These are phyloP conservation scores for Trichoderma koningiopsis DNA, from an alignment of 2,329 filamentous ascomycete genomes.

Conservation along the genomic window DNA sequence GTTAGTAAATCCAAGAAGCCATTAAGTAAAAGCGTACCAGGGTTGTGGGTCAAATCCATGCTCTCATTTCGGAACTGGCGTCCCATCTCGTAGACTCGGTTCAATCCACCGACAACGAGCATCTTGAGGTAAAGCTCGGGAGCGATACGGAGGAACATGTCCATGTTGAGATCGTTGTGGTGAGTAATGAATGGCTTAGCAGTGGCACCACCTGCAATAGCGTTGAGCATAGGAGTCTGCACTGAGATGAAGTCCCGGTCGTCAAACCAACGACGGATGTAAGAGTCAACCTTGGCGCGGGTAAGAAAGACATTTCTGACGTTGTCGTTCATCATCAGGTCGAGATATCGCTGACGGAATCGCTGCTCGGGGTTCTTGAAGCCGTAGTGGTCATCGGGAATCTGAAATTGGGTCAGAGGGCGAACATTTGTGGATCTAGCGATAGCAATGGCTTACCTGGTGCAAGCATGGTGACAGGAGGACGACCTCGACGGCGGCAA, in stretches of 20 bases:
- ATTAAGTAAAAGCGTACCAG: slow-evolving; percentile 32
- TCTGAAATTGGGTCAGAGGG: slow-evolving; percentile 29
- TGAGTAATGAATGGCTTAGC: slow-evolving; percentile 91
- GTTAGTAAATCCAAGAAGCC: not conserved
- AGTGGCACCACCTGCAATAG: slow-evolving; percentile 92
- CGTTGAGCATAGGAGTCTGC: slow-evolving; percentile 96
- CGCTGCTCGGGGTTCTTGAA: slow-evolving; percentile 95
- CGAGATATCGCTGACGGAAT: slow-evolving; percentile 90
- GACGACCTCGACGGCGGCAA: slow-evolving; percentile 84
- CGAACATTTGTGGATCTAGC: too few relatives aligned
- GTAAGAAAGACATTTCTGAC: slow-evolving; percentile 83
- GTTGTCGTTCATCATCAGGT: slow-evolving; percentile 94
- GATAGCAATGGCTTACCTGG: slow-evolving; percentile 40
- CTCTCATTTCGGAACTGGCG: slow-evolving; percentile 95
- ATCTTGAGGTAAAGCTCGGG: slow-evolving; percentile 98
- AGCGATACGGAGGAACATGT: slow-evolving; percentile 92
- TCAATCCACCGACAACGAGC: slow-evolving; percentile 88
- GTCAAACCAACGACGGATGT: slow-evolving; percentile 87
- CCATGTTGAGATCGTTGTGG: slow-evolving; percentile 94
- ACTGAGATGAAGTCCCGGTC: slow-evolving; percentile 88
- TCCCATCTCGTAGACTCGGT: slow-evolving; percentile 94
- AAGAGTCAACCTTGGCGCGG: slow-evolving; percentile 83
- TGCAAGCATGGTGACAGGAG: slow-evolving; percentile 91
- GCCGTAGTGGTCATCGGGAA: slow-evolving; percentile 85
- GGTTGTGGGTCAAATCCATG: slow-evolving; percentile 78